Evolutionary conservation across 495 filamentous ascomycete species (phyloP).

Genomic region (Neurospora terricola): DNA sequence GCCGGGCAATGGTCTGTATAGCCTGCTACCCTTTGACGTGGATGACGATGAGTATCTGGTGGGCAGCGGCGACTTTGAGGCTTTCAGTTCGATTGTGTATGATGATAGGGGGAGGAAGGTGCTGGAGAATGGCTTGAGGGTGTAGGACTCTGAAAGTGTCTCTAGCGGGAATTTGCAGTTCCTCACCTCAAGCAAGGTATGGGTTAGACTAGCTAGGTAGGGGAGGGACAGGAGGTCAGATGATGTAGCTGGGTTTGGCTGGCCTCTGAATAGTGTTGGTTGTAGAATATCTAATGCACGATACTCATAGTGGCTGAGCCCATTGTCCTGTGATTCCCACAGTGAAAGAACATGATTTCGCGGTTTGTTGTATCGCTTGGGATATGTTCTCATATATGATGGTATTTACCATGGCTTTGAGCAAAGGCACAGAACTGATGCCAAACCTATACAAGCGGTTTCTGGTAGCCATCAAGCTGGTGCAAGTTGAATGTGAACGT

Average conservation of each 20-base stretch:
- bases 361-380: not conserved
- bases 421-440: not conserved
- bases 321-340: not conserved
- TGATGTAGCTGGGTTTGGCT: not conserved
- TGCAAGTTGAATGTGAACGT: not conserved
- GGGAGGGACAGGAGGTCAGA: not conserved
- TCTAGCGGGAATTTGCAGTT: not conserved
- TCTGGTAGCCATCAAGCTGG: not conserved
- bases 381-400: not conserved
- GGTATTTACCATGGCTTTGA: not conserved
- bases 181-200: not conserved
- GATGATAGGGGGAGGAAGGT: constrained; percentile 30
- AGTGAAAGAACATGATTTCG: not conserved
- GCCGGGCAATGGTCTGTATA: constrained; percentile 47
- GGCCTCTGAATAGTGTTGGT: not conserved
- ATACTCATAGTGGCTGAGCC: not conserved
- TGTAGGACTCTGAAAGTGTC: constrained; percentile 1
- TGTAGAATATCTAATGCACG: not conserved
- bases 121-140: constrained; percentile 25
- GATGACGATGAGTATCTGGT: constrained; percentile 35
- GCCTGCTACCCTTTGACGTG: constrained; percentile 28
- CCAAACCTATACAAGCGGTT: too few relatives aligned
- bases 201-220: not conserved
- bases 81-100: constrained; percentile 42
- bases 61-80: constrained; percentile 39